phyloP scores from a whole-genome alignment of 495 filamentous ascomycete species.

The Echria macrotheca region DNA sequence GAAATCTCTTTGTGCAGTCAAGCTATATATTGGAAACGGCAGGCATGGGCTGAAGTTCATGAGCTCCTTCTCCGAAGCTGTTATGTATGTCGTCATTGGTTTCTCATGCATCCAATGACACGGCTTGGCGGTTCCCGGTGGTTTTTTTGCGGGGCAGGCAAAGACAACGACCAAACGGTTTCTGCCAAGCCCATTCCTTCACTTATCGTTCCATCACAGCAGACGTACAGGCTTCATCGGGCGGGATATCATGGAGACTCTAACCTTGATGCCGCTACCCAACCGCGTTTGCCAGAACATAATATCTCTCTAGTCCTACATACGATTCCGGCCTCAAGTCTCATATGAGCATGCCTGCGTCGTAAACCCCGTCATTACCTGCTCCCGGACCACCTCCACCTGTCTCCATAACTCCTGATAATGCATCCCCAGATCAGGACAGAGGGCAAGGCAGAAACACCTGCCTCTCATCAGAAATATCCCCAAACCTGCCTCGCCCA shows the following conservation, averaged over 20 bases:
- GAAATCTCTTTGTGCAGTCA: neutral
- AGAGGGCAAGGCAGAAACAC: neutral
- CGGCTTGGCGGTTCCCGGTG: neutral
- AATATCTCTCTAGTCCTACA: too few relatives aligned
- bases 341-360: neutral
- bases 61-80: too few relatives aligned
- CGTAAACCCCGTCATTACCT: neutral
- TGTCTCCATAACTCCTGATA: neutral
- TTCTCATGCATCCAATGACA: conserved; percentile 1
- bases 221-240: too few relatives aligned
- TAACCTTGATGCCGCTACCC: too few relatives aligned
- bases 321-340: too few relatives aligned
- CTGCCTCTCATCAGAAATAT: neutral
- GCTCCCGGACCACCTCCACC: too few relatives aligned
- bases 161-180: neutral
- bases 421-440: neutral
- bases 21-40: neutral
- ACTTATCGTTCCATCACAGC: too few relatives aligned
- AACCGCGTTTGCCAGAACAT: too few relatives aligned
- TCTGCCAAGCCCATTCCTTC: too few relatives aligned
- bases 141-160: neutral
- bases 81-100: conserved; percentile 22
- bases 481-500: neutral
- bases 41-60: neutral
- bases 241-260: too few relatives aligned